phyloP scores from a whole-genome alignment of 768 basidiomycete genomes.

The Fomitopsis serialis region DNA sequence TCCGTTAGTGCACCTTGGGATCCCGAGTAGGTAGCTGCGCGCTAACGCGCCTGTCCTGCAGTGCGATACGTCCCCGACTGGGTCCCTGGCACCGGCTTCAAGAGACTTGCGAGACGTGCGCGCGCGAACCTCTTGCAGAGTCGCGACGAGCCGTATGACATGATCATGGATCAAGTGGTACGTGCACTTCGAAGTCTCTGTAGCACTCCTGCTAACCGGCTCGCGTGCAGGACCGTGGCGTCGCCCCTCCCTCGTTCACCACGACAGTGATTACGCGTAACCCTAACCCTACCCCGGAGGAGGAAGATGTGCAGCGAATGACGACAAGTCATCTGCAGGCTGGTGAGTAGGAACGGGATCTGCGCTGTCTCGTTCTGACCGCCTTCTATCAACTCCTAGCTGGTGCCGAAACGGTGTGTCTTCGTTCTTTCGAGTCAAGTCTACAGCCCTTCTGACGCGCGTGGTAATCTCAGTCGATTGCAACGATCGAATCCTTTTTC shows the following conservation, averaged over 20 bases:
- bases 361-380: neutral
- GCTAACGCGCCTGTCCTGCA: neutral
- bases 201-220: neutral
- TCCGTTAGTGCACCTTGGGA: conserved; percentile 19
- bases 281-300: conserved; percentile 5
- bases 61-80: conserved; percentile 11
- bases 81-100: conserved; percentile 13
- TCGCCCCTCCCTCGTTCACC: conserved; percentile 14
- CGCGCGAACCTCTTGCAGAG: conserved; percentile 9
- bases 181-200: neutral
- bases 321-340: conserved; percentile 13
- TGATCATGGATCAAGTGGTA: conserved; percentile 11
- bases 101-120: conserved; percentile 4
- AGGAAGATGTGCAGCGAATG: conserved; percentile 11
- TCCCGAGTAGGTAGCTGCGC: neutral
- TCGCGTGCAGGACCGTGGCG: conserved; percentile 8
- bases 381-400: conserved; percentile 3
- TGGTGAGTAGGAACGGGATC: conserved; percentile 3
- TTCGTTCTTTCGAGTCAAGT: too few species aligned
- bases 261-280: conserved; percentile 11
- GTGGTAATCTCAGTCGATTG: neutral
- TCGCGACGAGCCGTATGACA: conserved; percentile 26
- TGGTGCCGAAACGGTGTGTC: conserved; percentile 12
- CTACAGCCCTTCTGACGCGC: too few species aligned
- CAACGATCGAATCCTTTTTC: conserved; percentile 14